Base-by-base conservation (phyloP, 148 eudicot genomes). In the Agrostemma githago region DNA sequence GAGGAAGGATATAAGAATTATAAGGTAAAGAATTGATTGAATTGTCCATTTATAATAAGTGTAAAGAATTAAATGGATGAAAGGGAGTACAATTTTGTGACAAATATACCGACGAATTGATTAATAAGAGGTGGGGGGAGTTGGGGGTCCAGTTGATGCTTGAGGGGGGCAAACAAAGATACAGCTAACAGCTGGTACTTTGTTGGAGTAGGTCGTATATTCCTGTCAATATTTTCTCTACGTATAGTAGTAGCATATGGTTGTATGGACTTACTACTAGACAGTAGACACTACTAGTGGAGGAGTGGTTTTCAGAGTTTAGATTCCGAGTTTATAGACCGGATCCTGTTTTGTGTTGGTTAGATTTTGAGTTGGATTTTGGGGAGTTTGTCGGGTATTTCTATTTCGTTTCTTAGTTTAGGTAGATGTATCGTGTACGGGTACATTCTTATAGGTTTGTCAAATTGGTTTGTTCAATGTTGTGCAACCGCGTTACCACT, bases 171-270 rank as follows among this genome's bases (percentile, higher is more conserved):
- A n/a, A 65, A 39, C 72, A 40, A 16, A 53, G 68, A 71, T 51
- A 42, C 75, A 76, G 2, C 40, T 17, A 68, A 62, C 74, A 77
- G 74, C 79, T 77, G 79, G 71, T 64, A 71, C 41, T 62, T 71
- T 71, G 75, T 63, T 71, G 74, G 62, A 14, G 70, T 63, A 63
- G 74, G 62, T 9, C 41, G 11, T 58, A 60, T 72, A 60, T 72
- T 39, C 26, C 4, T 41, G 68, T 73, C 71, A 62, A 42, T 75
- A 7, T 40, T 14, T 40, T 62, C 17, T 44, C 10, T 72, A 59
- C 11, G n/a, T 17, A 2, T 37, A 26, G 8, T 71, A 4, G 39
- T 54, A 5, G n/a, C 0, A 8, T 12, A 10, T 26, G 34, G 16
- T 15, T 26, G 34, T 26, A 58, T 58, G 6, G 8, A 9, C 46